phyloP scores from a whole-genome alignment of 73 alveolate genomes.

The Paramecium sonneborni region DNA sequence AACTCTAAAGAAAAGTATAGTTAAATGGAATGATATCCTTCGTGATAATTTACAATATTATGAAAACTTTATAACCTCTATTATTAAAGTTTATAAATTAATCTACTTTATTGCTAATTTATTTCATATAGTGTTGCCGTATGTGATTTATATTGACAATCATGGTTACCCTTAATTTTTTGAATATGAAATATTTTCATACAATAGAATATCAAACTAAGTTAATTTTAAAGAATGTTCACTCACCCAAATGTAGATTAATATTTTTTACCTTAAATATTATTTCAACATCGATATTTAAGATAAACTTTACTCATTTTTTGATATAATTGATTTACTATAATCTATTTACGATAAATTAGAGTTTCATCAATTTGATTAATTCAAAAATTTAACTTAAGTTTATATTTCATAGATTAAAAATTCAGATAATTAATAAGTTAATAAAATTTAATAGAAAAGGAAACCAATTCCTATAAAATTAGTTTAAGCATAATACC shows the following conservation, averaged over 20 bases:
- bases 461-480: background rate
- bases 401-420: background rate
- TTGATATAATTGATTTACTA: background rate
- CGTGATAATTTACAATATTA: background rate
- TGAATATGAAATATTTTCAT: background rate
- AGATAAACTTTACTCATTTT: constrained; percentile 3
- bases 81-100: background rate
- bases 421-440: background rate
- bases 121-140: background rate
- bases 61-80: background rate
- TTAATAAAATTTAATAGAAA: background rate
- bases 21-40: background rate
- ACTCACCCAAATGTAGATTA: background rate
- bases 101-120: background rate
- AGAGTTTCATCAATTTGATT: background rate
- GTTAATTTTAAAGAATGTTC: background rate
- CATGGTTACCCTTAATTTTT: background rate
- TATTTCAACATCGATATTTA: background rate
- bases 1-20: background rate
- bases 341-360: background rate
- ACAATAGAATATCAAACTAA: background rate
- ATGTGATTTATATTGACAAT: background rate
- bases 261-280: background rate
- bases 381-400: background rate
- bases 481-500: background rate